Evolutionary conservation across 2,329 filamentous ascomycete genomes (phyloP), one percentile per base, ranked within the genome.

Genomic region (Podosphaera xanthii): DNA sequence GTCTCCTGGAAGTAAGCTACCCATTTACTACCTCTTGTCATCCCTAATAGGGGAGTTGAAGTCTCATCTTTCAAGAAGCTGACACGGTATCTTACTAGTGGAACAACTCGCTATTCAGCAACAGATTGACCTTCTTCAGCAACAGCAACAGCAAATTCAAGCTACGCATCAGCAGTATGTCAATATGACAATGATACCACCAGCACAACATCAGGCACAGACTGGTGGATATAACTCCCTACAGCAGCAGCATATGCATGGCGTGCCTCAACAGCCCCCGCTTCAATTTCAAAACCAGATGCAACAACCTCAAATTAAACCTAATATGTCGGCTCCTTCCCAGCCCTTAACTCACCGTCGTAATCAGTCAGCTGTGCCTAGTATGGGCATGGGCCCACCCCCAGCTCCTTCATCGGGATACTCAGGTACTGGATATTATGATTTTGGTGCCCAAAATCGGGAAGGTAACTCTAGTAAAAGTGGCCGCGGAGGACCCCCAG

Each of bases 71-170:
- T 48, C 36, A 59, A 49, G 42, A 58, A 61, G 59, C 62, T 65
- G 58, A 66, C 50, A 42, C 48, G 31, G 6, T 59, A 12, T 58
- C 12, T 53, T 31, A 59, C 56, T 67, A 94, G 90, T 96, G 87
- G 91, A 96, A 77, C 90, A 96, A 79, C 81, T 95, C 70, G 88
- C 88, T 70, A 90, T 97, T 71, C 90, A 95, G 75, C 91, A 96
- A 76, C 91, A 97, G 74, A 96, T 97, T 69, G 91, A 97, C 74
- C 80, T 94, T 70, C 79, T 97, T 69, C 91, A 97, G 75, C 89
- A 95, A 72, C 92, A 97, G 72, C 92, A 97, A 71, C 90, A 97
- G 72, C 90, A 96, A 71, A 94, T 97, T 69, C 87, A 94, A 73
- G 88, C 88, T 67, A 92, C 88, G 64, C 89, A 96, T 69, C 90